These are phyloP conservation scores for Pyricularia sp. DNA, from an alignment of 2,329 filamentous ascomycete species.

Conservation along the genomic window DNA sequence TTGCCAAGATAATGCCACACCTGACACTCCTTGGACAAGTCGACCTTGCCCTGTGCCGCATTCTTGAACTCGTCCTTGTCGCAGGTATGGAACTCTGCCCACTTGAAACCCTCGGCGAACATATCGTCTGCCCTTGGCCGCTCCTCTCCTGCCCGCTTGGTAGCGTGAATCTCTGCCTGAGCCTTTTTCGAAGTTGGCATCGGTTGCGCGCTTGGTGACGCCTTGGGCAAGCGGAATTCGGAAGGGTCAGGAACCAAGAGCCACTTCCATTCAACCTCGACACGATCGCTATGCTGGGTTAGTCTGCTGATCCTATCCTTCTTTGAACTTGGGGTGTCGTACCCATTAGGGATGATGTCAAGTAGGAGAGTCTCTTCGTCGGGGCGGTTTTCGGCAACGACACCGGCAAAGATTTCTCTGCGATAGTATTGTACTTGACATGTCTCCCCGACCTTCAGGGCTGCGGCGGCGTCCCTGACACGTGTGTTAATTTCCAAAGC, in stretches of 20 bases:
- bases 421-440: constrained; percentile 77
- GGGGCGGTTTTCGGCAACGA: constrained; percentile 69
- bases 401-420: constrained; percentile 81
- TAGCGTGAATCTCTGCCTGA: constrained; percentile 55
- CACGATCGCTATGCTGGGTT: constrained; percentile 44
- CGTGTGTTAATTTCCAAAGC: constrained; percentile 56
- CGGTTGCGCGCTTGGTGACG: constrained; percentile 58
- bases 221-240: constrained; percentile 60
- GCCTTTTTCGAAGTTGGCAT: constrained; percentile 52
- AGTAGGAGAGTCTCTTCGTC: constrained; percentile 66
- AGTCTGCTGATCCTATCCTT: constrained; percentile 16
- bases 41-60: constrained; percentile 51
- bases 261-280: constrained; percentile 80
- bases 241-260: constrained; percentile 58
- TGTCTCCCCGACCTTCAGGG: constrained; percentile 58
- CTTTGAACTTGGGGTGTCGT: constrained; percentile 24
- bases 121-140: constrained; percentile 51
- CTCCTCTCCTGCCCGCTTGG: constrained; percentile 48
- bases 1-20: constrained; percentile 83
- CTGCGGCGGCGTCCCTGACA: constrained; percentile 53
- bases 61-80: constrained; percentile 32
- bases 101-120: constrained; percentile 56
- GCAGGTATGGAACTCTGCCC: constrained; percentile 67
- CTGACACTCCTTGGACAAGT: constrained; percentile 59
- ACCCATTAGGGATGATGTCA: constrained; percentile 76